Base-by-base conservation (phyloP, 2,329 filamentous ascomycete genomes). In the Cladosporium phlei region DNA sequence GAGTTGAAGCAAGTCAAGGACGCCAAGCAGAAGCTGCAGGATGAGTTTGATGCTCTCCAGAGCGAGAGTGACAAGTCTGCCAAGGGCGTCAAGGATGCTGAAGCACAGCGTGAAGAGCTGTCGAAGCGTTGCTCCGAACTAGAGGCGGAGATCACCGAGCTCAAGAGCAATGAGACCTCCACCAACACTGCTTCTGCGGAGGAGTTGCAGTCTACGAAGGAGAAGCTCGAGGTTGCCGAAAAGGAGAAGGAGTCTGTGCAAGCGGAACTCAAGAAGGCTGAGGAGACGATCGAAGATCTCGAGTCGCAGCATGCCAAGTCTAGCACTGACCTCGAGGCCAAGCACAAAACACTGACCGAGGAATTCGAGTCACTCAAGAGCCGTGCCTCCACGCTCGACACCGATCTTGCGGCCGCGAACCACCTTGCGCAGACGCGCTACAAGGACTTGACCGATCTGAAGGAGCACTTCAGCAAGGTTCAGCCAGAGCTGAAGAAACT, bases 371-470 rank as follows among this genome's bases (percentile, higher is more conserved):
- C 82, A 32, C 73, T 94, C 27, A 88, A 86, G 65, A 68, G 75
- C 16, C 88, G 84, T 64, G 79, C 83, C 0, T 73, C 79, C 2
- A 77, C 78, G 0, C 66, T 96, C 14, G 83, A 95, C 60, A 87
- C 85, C 0, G 91, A 98, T 61, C 76, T 97, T 3, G 85, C 82
- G 2, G 89, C 89, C 2, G 85, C 90, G 0, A 83, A 96, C 63
- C 82, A 94, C 66, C 77, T 97, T 10, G 88, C 93, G 0, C 84
- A 94, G 51, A 85, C 80, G 12, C 78, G 93, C 22, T 97, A 89
- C 72, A 95, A 89, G 65, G 90, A 97, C 50, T 71, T 96, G 2
- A 83, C 83, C 0, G 86, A 95, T 21, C 71, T 95, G 35, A 79
- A 84, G 16, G 86, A 91, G 51, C 74, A 90, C 2, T 67, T 96